Evolutionary conservation across 2,329 filamentous ascomycete species (phyloP), one percentile per base, ranked within the genome.

Genomic region (Epichloe baconii): DNA sequence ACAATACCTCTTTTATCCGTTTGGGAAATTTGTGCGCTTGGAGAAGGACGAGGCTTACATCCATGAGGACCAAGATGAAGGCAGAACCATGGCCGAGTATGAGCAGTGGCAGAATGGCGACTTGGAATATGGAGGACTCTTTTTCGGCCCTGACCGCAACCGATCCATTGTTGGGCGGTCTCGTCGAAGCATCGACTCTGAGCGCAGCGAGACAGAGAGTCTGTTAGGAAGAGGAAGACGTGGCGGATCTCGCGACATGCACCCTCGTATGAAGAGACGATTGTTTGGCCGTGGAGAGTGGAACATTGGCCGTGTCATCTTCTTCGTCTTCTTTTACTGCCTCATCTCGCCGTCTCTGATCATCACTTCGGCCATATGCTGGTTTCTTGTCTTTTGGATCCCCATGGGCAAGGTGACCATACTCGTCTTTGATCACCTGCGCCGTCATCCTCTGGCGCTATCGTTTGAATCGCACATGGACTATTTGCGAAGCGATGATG

Each of bases 91-190:
- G 62, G 94, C 88, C 61, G 93, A 98, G 71, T 98, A 98, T 64
- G 93, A 98, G 67, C 89, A 95, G 69, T 98, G 93, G 93, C 93
- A 98, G 70, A 96, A 83, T 63, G 93, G 93, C 48, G 93, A 98
- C 62, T 78, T 98, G 36, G 93, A 98, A 67, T 89, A 97, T 65
- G 93, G 93, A 3, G 80, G 91, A 36, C 78, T 98, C 2, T 97
- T 98, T 72, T 98, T 98, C 65, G 94, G 93, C 0, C 93, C 93
- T 3, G 80, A 81, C 50, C 72, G 79, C 54, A 83, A 77, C 58
- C 80, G 86, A 49, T 94, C 89, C 6, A 82, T 97, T 48, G 75
- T 96, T 42, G 93, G 91, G 21, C 83, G 88, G 44, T 86, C 89
- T 54, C 80, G 93, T 62, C 83, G 88, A 61, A 96, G 91, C 67